phyloP scores from a whole-genome alignment of 2,329 filamentous ascomycete genomes.

The Xylariaceae sp. region DNA sequence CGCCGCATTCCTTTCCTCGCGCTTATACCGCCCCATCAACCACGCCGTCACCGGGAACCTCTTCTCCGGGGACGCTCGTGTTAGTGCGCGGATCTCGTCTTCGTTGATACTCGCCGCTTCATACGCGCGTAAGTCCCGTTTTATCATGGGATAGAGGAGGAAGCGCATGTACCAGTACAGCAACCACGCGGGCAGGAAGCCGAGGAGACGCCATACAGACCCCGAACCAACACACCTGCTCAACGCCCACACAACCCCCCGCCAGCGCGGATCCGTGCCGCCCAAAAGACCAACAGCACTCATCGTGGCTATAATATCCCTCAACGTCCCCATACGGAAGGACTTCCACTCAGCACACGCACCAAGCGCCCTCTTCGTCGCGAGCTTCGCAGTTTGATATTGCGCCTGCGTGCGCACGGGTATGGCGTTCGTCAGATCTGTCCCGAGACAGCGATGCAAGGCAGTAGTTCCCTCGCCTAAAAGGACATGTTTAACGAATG shows the following conservation, averaged over 20 bases:
- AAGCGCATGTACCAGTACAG: constrained; percentile 14
- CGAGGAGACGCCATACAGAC: background rate
- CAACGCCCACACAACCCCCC: constrained; percentile 7
- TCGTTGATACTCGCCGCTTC: background rate
- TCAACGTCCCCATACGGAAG: constrained; percentile 5
- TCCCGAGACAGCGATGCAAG: background rate
- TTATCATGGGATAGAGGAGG: constrained; percentile 2
- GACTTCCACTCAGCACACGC: constrained; percentile 11
- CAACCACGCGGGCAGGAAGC: constrained; percentile 6
- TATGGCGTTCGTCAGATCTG: constrained; percentile 10
- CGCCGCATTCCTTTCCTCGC: background rate
- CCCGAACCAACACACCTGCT: constrained; percentile 11
- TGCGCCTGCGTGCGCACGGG: constrained; percentile 6
- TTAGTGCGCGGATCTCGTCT: constrained; percentile 5
- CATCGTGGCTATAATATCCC: constrained; percentile 8
- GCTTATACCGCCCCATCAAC: background rate
- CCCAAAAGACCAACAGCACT: constrained; percentile 14
- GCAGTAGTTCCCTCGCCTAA: background rate
- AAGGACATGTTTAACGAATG: constrained; percentile 5
- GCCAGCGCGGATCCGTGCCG: constrained; percentile 7
- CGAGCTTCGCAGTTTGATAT: constrained; percentile 2
- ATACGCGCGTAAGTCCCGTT: constrained; percentile 2
- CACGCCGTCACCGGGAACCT: constrained; percentile 10
- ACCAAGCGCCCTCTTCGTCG: constrained; percentile 5
- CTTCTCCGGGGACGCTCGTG: background rate